Conservation (phyloP, 306 rosid species). For the Spatholobus suberectus region DNA sequence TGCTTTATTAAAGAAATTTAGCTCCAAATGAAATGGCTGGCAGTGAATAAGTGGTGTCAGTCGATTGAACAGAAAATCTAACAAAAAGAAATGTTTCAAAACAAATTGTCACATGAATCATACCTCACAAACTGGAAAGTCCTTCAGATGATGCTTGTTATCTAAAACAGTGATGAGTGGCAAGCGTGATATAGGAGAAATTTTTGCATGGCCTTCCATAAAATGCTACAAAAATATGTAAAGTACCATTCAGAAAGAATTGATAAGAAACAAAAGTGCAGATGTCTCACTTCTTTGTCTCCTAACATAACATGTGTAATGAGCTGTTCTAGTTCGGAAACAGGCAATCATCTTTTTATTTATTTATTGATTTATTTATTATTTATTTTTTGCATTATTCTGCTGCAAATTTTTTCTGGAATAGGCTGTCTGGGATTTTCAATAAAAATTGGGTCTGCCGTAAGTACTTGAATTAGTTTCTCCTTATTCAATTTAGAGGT, state of each 20-base stretch:
- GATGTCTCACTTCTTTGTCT: slow-evolving; percentile 16
- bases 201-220: slow-evolving; percentile 97
- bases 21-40: slow-evolving; percentile 96
- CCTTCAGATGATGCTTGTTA: slow-evolving; percentile 84
- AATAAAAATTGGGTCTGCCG: neutral
- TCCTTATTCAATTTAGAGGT: neutral
- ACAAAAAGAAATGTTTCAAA: slow-evolving; percentile 21
- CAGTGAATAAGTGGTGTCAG: slow-evolving; percentile 45
- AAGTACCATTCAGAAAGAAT: slow-evolving; percentile 13
- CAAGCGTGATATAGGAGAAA: slow-evolving; percentile 88
- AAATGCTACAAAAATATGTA: slow-evolving; percentile 74
- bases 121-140: slow-evolving; percentile 84
- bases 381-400: neutral
- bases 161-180: slow-evolving; percentile 88
- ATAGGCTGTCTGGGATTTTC: neutral
- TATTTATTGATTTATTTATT: too few relatives aligned
- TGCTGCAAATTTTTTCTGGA: slow-evolving; percentile 14
- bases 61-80: slow-evolving; percentile 25
- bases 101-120: slow-evolving; percentile 36
- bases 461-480: neutral
- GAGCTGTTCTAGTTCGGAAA: slow-evolving; percentile 5
- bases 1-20: slow-evolving; percentile 91
- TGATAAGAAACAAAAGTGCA: neutral
- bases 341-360: neutral
- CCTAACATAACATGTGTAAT: neutral